Conservation (phyloP, 108 stramenopile genomes). For the Conticribra weissflogii region DNA sequence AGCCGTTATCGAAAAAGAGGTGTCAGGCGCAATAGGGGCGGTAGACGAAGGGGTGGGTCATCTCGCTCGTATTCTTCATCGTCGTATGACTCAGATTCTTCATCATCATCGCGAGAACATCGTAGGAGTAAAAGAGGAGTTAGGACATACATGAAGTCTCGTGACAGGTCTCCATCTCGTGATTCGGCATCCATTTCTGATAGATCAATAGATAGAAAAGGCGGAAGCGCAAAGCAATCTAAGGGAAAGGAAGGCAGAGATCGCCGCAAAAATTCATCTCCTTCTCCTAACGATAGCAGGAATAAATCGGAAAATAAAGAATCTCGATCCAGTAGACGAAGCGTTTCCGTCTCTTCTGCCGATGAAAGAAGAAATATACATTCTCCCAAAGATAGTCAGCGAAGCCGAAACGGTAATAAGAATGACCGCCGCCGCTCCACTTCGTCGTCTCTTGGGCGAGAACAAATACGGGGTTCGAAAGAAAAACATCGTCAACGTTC, state of each 20-base stretch:
- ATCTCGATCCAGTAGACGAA: neutral
- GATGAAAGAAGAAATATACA: neutral
- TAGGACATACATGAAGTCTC: neutral
- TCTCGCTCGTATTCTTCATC: constrained; percentile 31
- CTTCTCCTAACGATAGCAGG: no score
- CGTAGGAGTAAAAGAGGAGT: neutral
- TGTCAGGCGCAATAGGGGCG: constrained; percentile 18
- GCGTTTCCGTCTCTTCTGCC: neutral
- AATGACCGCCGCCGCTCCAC: constrained; percentile 1
- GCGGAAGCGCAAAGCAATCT: neutral
- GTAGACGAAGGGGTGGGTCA: constrained; percentile 21
- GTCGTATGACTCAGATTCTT: constrained; percentile 5
- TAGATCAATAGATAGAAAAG: neutral
- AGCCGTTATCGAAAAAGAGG: constrained; percentile 27
- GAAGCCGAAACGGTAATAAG: neutral
- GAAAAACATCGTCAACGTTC: constrained; percentile 11
- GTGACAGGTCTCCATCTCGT: neutral
- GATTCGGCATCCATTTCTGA: neutral
- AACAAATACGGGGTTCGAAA: neutral
- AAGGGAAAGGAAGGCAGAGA: neutral
- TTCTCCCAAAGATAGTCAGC: neutral
- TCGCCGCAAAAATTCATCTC: neutral
- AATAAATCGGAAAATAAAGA: neutral
- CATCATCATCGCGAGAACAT: neutral
- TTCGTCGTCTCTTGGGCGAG: neutral